These are phyloP conservation scores for Xylariaceae sp. DNA, from an alignment of 2,329 filamentous ascomycete species.

Conservation along the genomic window DNA sequence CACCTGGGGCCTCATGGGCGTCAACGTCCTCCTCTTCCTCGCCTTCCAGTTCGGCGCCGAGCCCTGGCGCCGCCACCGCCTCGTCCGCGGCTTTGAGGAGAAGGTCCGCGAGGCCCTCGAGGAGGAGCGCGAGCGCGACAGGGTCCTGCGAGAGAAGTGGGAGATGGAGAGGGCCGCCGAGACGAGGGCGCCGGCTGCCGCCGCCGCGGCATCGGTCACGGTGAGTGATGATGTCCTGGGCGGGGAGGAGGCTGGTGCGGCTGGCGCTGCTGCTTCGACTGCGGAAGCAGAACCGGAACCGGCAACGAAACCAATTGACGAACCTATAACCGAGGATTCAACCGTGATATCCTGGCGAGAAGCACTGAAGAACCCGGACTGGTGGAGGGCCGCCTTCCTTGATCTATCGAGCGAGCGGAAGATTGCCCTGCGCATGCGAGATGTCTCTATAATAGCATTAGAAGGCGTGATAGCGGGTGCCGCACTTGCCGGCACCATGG, in stretches of 20 bases:
- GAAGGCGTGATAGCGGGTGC: conserved; percentile 71
- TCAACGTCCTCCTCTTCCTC: conserved; percentile 89
- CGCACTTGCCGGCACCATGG: conserved; percentile 57
- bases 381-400: conserved; percentile 52
- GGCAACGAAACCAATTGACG: conserved; percentile 12
- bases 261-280: conserved; percentile 8
- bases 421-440: conserved; percentile 67
- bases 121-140: conserved; percentile 62
- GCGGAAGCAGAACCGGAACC: conserved; percentile 13
- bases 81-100: conserved; percentile 82
- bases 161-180: conserved; percentile 27
- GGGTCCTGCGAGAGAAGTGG: conserved; percentile 46
- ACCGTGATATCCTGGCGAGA: conserved; percentile 45
- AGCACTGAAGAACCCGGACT: conserved; percentile 43
- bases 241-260: conserved; percentile 28
- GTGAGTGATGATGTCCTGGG: conserved; percentile 39
- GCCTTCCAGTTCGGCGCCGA: conserved; percentile 87
- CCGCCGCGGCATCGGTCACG: conserved; percentile 22
- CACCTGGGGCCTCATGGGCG: conserved; percentile 96
- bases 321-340: conserved; percentile 13
- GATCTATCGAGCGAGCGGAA: conserved; percentile 69
- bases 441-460: conserved; percentile 69
- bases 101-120: conserved; percentile 72
- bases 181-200: conserved; percentile 14
- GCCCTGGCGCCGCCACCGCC: conserved; percentile 81